Evolutionary conservation across 2,329 filamentous ascomycete species (phyloP), one percentile per base, ranked within the genome.

Genomic region (Cryphonectria naterciae): DNA sequence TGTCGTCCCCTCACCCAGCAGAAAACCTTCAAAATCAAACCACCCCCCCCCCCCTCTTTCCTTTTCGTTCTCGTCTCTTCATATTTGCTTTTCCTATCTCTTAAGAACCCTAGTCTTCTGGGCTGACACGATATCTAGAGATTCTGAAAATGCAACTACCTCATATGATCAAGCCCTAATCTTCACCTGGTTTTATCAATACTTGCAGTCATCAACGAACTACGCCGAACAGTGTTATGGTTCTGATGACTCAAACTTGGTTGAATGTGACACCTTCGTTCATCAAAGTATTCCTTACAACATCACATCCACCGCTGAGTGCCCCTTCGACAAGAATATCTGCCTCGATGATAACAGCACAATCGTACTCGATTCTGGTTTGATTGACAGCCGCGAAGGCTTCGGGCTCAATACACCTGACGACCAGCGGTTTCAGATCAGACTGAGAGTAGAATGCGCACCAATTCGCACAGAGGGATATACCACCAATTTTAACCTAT

Each of bases 331-430:
- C 22, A 15, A 46, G n/a, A 64, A 1, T 10, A 64, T 64, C n/a
- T 64, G 61, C n/a, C 22, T 64, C 15, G 15, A 15, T 64, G 39
- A 46, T 7, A 43, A 46, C 8, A 64, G 61, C 15, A 43, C 61
- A 11, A 28, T 64, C 39, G 35, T 64, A 10, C 37, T 46, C n/a
- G 61, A 64, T 22, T 46, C 37, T 64, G 61, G 61, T 19, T 39
- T 64, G n/a, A 7, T 64, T 28, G 61, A 64, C 39, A 46, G 61
- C n/a, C 61, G 61, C 7, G 61, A 46, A n/a, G 61, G 28, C 6
- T 64, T 64, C 43, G 61, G 61, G n/a, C 61, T 64, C 39, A 46
- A 64, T 64, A 64, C 61, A 32, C 61, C 61, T 1, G 61, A 64
- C n/a, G 35, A 32, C 41, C 39, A 64, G 39, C 37, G 39, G 19